These are phyloP conservation scores for Aspergillus phoenicis DNA, from an alignment of 2,329 filamentous ascomycete genomes.

Conservation along the genomic window DNA sequence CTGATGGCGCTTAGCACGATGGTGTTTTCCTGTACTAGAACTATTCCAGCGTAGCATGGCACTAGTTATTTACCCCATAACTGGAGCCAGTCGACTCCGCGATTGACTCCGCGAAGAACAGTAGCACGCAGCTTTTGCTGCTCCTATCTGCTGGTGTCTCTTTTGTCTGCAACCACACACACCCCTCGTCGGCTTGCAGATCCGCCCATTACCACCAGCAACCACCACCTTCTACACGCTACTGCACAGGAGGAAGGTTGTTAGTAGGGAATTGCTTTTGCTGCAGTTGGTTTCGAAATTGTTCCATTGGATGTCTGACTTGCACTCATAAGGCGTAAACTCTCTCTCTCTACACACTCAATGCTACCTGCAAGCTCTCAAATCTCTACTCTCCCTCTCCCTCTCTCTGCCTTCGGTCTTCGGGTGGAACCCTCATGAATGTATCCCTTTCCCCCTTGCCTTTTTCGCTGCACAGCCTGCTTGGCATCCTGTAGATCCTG, in stretches of 20 bases:
- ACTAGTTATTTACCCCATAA: neutral
- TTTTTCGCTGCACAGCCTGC: constrained; percentile 23
- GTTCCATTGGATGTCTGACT: neutral
- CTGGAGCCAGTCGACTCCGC: neutral
- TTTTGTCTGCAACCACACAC: constrained; percentile 7
- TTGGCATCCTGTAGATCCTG: constrained; percentile 25
- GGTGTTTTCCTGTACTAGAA: neutral
- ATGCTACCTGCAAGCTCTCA: neutral
- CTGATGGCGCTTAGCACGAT: neutral
- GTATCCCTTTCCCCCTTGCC: constrained; percentile 5
- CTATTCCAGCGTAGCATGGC: neutral
- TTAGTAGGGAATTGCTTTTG: neutral
- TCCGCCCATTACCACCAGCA: neutral
- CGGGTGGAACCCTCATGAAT: neutral
- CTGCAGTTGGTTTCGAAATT: constrained; percentile 4
- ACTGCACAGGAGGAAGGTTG: neutral
- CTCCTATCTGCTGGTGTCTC: neutral
- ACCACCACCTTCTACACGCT: neutral
- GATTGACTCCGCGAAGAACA: neutral
- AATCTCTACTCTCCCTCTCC: neutral
- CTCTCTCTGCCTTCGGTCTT: neutral
- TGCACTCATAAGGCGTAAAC: neutral
- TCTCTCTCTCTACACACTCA: too few species aligned
- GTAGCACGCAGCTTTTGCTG: neutral
- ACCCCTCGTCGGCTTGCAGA: constrained; percentile 1